Conservation (phyloP, 73 alveolate genomes). For the Blepharisma stoltei region DNA sequence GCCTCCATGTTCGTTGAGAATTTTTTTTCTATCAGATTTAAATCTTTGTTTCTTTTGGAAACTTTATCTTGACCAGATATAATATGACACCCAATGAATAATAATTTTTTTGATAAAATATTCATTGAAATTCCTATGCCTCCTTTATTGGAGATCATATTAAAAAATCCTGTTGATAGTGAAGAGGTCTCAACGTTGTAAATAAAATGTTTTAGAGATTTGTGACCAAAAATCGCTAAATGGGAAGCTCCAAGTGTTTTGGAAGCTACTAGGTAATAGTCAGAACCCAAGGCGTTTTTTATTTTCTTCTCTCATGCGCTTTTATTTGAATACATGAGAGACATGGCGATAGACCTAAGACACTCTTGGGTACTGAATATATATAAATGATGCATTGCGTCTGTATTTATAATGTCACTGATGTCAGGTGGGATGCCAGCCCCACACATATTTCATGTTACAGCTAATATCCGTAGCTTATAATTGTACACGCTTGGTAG, state of each 20-base stretch:
- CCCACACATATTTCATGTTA: slow-evolving; percentile 16
- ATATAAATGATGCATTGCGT: slow-evolving; percentile 56
- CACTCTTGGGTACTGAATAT: slow-evolving; percentile 87
- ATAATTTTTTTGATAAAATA: slow-evolving; percentile 49
- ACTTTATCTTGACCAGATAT: slow-evolving; percentile 74
- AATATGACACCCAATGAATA: slow-evolving; percentile 77
- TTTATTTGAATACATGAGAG: slow-evolving; percentile 62
- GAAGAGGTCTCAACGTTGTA: slow-evolving; percentile 51
- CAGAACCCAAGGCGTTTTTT: slow-evolving; percentile 45
- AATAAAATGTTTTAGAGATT: slow-evolving; percentile 34
- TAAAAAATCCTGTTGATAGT: slow-evolving; percentile 74
- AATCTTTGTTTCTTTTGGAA: slow-evolving; percentile 62
- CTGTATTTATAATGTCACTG: not conserved
- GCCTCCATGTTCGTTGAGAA: slow-evolving; percentile 32
- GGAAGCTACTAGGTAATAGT: slow-evolving; percentile 55
- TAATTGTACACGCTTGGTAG: too few relatives aligned
- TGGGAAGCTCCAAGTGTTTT: slow-evolving; percentile 73
- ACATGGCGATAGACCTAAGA: slow-evolving; percentile 67
- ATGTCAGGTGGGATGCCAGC: not conserved
- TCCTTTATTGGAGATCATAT: slow-evolving; percentile 83
- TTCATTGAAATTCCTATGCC: slow-evolving; percentile 76
- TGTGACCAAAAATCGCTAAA: slow-evolving; percentile 55
- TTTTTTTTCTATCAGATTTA: slow-evolving; percentile 57
- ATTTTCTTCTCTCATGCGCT: slow-evolving; percentile 60
- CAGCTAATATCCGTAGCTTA: not conserved